A percentile compares a stretch with the other conserved stretches of the same genome.
Conservation (phyloP, 306 rosid genomes). For the Castanopsis chinensis region DNA sequence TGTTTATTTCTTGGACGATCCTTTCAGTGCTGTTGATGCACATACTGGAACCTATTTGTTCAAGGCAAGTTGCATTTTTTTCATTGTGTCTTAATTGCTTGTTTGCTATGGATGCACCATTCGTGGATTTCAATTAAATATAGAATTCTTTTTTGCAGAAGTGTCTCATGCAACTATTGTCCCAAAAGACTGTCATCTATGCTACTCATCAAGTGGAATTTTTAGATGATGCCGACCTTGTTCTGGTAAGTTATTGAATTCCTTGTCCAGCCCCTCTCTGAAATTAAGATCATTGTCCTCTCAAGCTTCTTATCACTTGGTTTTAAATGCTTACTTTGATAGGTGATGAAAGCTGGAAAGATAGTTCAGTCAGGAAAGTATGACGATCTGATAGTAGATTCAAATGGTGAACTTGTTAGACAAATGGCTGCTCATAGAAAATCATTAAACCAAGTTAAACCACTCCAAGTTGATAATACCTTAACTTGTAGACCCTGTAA, state of each 20-base stretch:
- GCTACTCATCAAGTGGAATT: conserved; percentile 92
- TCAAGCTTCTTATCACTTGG: background rate
- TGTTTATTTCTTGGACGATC: conserved; percentile 85
- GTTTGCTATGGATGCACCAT: conserved; percentile 5
- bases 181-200: conserved; percentile 78
- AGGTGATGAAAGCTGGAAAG: conserved; percentile 83
- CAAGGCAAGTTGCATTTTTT: conserved; percentile 41
- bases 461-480: conserved; percentile 43
- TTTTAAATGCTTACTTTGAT: background rate
- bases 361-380: conserved; percentile 72
- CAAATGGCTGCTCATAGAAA: conserved; percentile 84
- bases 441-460: conserved; percentile 56
- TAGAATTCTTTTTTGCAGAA: conserved; percentile 56
- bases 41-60: conserved; percentile 82
- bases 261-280: background rate
- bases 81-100: background rate
- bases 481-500: conserved; percentile 29
- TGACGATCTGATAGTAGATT: conserved; percentile 58
- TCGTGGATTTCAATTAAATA: conserved; percentile 3
- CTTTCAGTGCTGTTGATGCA: conserved; percentile 97
- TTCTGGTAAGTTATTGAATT: conserved; percentile 51
- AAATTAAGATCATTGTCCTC: background rate
- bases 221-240: conserved; percentile 75
- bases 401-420: conserved; percentile 56
- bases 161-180: conserved; percentile 72